Evolutionary conservation across 2,329 filamentous ascomycete genomes (phyloP).

Genomic region (Emericellopsis atlantica): DNA sequence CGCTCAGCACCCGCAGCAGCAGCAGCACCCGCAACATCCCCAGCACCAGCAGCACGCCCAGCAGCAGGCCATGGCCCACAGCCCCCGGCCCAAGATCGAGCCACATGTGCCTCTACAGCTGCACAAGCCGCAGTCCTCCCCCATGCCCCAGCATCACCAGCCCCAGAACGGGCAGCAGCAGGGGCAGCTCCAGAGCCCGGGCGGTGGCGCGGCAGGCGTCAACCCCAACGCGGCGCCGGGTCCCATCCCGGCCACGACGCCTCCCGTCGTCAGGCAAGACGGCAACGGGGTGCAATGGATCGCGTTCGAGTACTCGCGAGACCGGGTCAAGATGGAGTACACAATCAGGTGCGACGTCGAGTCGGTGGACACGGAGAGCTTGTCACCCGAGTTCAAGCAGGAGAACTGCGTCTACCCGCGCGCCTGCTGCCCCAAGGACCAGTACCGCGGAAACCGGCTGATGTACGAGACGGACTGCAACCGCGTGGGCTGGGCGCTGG

Average conservation of each 20-base stretch:
- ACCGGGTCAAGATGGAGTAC: conserved; percentile 98
- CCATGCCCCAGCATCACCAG: conserved; percentile 24
- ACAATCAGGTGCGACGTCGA: conserved; percentile 97
- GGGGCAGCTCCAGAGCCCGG: conserved; percentile 24
- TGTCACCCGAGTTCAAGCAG: conserved; percentile 83
- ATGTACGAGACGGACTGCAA: conserved; percentile 99
- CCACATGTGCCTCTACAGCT: conserved; percentile 48
- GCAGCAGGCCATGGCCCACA: conserved; percentile 43
- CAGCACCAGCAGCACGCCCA: conserved; percentile 49
- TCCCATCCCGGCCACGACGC: conserved; percentile 92
- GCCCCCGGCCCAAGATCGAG: conserved; percentile 52
- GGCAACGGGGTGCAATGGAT: conserved; percentile 98
- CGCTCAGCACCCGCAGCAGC: conserved; percentile 26
- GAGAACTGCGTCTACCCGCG: conserved; percentile 97
- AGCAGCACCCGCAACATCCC: conserved; percentile 45
- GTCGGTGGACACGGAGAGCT: conserved; percentile 80
- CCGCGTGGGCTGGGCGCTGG: conserved; percentile 97
- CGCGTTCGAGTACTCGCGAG: conserved; percentile 92
- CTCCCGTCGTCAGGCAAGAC: conserved; percentile 85
- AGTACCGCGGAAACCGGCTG: conserved; percentile 89
- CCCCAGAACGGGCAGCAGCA: conserved; percentile 12
- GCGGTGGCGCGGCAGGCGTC: conserved; percentile 34
- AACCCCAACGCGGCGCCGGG: conserved; percentile 90
- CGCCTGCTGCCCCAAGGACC: conserved; percentile 87
- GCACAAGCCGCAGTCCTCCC: conserved; percentile 37